Evolutionary conservation across 768 basidiomycete genomes (phyloP), one percentile per base, ranked within the genome.

Genomic region (Filobasidium wieringae): DNA sequence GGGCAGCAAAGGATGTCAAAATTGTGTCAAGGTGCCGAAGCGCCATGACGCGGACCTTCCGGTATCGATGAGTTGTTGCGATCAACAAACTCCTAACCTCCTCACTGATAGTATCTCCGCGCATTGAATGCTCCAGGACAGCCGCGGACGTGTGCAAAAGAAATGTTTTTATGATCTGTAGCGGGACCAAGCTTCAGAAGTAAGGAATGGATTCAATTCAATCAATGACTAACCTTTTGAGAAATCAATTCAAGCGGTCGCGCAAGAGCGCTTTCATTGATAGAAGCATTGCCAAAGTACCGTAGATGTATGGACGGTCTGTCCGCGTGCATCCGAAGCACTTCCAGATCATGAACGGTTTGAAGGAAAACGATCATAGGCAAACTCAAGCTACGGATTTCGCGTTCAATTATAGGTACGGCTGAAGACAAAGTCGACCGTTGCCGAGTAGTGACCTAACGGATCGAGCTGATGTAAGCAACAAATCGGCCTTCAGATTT

Each of bases 1-100:
- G 77, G 14, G 91, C 90, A 1, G 95, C 91, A 74, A 96, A 96
- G 1, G 86, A 88, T 7, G 83, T 85, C 63, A 97, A 84, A 37
- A 97, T 77, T 36, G 83, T 80, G 73, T 89, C 82, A 27, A 96
- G 79, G 68, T 87, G 95, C 72, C 82, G 84, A 39, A 84, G 79
- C 0, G 92, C 87, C 30, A 90, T 78, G 32, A 86, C 85, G 32
- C 93, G 80, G 51, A 85, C 86, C 69, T 86, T 87, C 31, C 80
- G 77, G 58, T 88, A 81, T 29, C 88, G 82, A 73, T 92, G 88
- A 2, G 88, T 88, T 73, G 86, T 85, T 39, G 79, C 78, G 15
- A 88, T 77, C 15, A 96, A 79, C 24, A 97, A 77, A n/a, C 72
- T 74, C 39, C 83, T 82, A 7, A 96, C 79, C 66, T 96, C 88